Evolutionary conservation across 2,329 filamentous ascomycete species (phyloP).

Genomic region (Trichoderma sp.): DNA sequence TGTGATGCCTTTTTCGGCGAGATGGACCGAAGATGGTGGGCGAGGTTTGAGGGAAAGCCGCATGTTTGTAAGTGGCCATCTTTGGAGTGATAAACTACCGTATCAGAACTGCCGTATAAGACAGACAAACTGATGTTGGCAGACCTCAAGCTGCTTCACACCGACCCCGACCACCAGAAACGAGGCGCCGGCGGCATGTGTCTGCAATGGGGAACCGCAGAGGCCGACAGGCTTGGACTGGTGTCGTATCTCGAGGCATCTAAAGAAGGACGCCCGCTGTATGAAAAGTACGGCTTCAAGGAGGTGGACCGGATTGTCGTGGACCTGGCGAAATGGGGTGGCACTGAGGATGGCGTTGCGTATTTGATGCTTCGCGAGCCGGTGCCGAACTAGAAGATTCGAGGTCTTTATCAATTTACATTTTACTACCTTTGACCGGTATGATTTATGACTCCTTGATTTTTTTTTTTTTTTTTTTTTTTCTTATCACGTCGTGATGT

Average conservation of each 20-base stretch:
- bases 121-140: not conserved
- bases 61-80: slow-evolving; percentile 33
- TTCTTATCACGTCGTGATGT: not conserved
- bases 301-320: slow-evolving; percentile 27
- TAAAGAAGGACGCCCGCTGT: slow-evolving; percentile 31
- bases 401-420: too few species aligned
- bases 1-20: slow-evolving; percentile 33
- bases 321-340: slow-evolving; percentile 33
- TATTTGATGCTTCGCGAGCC: slow-evolving; percentile 29
- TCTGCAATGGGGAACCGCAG: slow-evolving; percentile 34
- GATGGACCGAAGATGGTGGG: slow-evolving; percentile 31
- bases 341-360: slow-evolving; percentile 22
- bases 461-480: not conserved
- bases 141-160: slow-evolving; percentile 40
- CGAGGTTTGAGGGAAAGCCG: slow-evolving; percentile 32
- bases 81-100: too few species aligned
- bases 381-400: not conserved
- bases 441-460: not conserved
- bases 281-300: slow-evolving; percentile 37
- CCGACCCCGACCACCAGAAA: slow-evolving; percentile 36
- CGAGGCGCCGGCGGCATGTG: slow-evolving; percentile 36
- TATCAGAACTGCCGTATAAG: too few species aligned
- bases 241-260: slow-evolving; percentile 38
- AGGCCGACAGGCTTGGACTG: slow-evolving; percentile 37
- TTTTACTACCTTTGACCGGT: not conserved